phyloP scores from a whole-genome alignment of 352 stramenopile species.

The Globisporangium radiosum region DNA sequence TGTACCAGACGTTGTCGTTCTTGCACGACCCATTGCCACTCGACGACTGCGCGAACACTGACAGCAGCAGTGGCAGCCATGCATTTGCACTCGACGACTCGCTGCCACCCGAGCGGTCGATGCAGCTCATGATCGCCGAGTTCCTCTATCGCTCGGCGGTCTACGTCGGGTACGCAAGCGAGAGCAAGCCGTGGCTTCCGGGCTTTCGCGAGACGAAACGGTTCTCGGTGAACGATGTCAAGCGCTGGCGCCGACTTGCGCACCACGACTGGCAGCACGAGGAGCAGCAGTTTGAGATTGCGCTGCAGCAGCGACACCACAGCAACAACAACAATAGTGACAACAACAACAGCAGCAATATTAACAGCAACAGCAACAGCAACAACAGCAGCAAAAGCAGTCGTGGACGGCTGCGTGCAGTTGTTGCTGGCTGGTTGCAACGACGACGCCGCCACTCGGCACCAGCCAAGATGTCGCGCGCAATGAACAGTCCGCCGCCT shows the following conservation, averaged over 20 bases:
- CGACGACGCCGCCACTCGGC: constrained; percentile 10
- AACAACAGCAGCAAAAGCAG: neutral
- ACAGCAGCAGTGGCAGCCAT: constrained; percentile 15
- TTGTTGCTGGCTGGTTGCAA: constrained; percentile 20
- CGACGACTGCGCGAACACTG: constrained; percentile 20
- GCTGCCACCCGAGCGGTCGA: constrained; percentile 45
- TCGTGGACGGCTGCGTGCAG: constrained; percentile 11
- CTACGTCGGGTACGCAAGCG: constrained; percentile 46
- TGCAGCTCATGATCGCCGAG: constrained; percentile 74
- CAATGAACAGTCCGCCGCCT: constrained; percentile 34
- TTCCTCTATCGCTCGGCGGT: constrained; percentile 70
- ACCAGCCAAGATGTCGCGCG: constrained; percentile 16
- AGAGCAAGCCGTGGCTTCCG: constrained; percentile 50
- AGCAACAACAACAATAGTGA: neutral
- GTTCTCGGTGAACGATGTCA: constrained; percentile 72
- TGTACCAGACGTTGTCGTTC: constrained; percentile 53
- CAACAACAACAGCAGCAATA: neutral
- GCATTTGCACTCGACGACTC: constrained; percentile 18
- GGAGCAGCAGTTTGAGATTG: constrained; percentile 28
- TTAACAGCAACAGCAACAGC: neutral
- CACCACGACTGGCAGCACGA: constrained; percentile 61
- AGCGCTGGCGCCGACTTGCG: constrained; percentile 63
- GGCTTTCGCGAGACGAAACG: constrained; percentile 60
- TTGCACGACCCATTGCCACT: constrained; percentile 27
- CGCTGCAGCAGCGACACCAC: neutral